Evolutionary conservation across 1,139 yeast genomes (phyloP), one percentile per base, ranked within the genome.

Genomic region (Candida sanyaensis): DNA sequence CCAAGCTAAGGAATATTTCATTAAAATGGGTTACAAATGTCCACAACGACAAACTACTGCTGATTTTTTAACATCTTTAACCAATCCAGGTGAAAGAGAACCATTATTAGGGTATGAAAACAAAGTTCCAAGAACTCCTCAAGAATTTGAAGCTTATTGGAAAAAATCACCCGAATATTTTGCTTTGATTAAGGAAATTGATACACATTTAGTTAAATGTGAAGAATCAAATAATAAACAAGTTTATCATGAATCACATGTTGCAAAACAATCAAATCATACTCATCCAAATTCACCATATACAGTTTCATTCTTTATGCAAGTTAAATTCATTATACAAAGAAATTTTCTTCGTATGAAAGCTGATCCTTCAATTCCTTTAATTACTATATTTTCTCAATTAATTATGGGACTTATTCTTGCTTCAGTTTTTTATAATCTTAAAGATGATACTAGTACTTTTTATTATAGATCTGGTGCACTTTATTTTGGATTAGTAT

Each of bases 31-130:
- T 6, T 80, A 66, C 55, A 65, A 75, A 12, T 86, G 90, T 60
- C 86, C 88, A 33, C 74, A 78, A 33, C 81, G 96, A 65, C 91
- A 86, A 69, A 85, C 95, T 7, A 85, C 93, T 51, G 89, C 92
- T 26, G 96, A 89, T 64, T 89, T 80, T 64, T 73, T 88, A 58
- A 88, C 96, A 2, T 81, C 92, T 1, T 69, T 87, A 41, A 85
- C 93, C 2, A 83, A 83, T 56, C 90, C 93, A 8, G 66, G 73
- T 6, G 92, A 85, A 63, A 77, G 93, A 63, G 65, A 69, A 10
- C 66, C 79, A 8, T 65, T 65, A 46, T 63, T 68, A 17, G 93
- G 90, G 1, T 75, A 58, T 50, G 69, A 67, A 48, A 45, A 44
- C 23, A 58, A 53, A 45, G 68, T 64, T 1, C 70, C 70, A 6